Base-by-base conservation (phyloP, 2,329 filamentous ascomycete genomes). In the Ambrosiella beaveri region DNA sequence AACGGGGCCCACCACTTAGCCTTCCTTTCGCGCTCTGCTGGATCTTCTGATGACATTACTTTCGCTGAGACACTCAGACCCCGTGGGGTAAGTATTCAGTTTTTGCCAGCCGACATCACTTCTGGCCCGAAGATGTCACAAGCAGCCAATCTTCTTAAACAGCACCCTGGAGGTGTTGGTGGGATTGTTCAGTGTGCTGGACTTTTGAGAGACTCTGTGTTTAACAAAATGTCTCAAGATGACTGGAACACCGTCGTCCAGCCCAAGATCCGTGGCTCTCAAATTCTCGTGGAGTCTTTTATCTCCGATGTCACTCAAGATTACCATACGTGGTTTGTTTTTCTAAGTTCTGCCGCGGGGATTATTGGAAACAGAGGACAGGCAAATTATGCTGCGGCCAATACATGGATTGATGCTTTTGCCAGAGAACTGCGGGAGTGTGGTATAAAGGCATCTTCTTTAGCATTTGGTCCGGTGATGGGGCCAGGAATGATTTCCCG, bases 341-440 rank as follows among this genome's bases (percentile, higher is more conserved):
- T 60, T n/a, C 57, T 62, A 13, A 58, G 55, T 38, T 72, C 70
- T 12, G 71, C 70, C 0, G 69, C 71, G 4, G 68, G 71, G 38
- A 68, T 73, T 62, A 67, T 80, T 54, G 79, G 79, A 38, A 80
- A 75, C 62, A 73, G 75, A 4, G 76, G 77, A 0, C 79, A 82
- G 61, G 73, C 76, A 12, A 80, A 79, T 65, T 82, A 82, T 61
- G 74, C 76, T 1, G 76, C 77, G 0, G 78, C 75, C 4, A 78
- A 79, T 63, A 68, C 67, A 53, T 77, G 75, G 62, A 69, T 75
- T 54, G 75, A 79, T 56, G 71, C 74, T 0, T 68, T 79, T 17
- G 74, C 75, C 0, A 65, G 65, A 5, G 66, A 68, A 56, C 64
- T 66, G 47, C 65, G 65, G 0, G 64, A 64, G 0, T 19, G n/a